Evolutionary conservation across 2,329 filamentous ascomycete genomes (phyloP).

Genomic region (Diaporthe vaccinii): DNA sequence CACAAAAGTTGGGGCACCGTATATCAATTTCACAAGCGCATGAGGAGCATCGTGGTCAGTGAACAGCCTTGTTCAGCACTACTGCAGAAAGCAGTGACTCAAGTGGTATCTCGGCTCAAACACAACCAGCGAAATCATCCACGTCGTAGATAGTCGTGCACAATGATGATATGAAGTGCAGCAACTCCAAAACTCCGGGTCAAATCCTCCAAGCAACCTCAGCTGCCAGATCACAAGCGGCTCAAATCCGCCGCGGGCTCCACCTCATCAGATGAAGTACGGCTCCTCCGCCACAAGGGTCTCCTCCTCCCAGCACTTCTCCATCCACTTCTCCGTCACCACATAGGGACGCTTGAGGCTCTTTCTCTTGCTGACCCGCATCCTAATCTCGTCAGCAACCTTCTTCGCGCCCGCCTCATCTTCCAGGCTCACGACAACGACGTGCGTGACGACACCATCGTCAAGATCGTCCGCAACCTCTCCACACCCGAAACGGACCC

Average conservation of each 20-base stretch:
- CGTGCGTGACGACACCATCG: conserved; percentile 76
- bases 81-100: neutral
- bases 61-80: neutral
- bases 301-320: conserved; percentile 82
- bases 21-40: neutral
- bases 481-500: conserved; percentile 79
- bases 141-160: neutral
- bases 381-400: conserved; percentile 59
- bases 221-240: too few species aligned
- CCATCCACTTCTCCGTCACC: conserved; percentile 80
- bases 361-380: conserved; percentile 58
- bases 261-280: conserved; percentile 51
- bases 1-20: neutral
- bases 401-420: conserved; percentile 56
- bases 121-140: neutral
- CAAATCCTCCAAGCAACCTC: neutral
- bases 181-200: too few species aligned
- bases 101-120: conserved; percentile 22
- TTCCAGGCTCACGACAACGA: conserved; percentile 69
- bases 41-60: too few species aligned
- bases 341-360: conserved; percentile 71
- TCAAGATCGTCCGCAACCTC: conserved; percentile 63
- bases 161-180: neutral
- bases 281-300: conserved; percentile 86
- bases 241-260: neutral